These are phyloP conservation scores for Dactylella cylindrospora DNA, from an alignment of 2,329 filamentous ascomycete species.

Conservation along the genomic window DNA sequence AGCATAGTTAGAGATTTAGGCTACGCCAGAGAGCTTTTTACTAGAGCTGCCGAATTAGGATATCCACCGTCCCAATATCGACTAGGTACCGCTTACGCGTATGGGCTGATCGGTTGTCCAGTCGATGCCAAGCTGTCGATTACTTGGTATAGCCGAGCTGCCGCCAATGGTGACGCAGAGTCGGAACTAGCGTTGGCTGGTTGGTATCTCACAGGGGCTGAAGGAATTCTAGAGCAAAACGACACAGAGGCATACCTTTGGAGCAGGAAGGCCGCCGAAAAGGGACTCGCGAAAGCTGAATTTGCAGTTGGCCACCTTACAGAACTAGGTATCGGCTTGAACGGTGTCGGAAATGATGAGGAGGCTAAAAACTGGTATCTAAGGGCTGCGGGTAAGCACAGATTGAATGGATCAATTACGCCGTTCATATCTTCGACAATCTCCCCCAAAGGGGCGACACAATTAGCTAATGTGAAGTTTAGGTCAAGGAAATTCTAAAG, in stretches of 20 bases:
- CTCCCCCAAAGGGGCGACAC: background rate
- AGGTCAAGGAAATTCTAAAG: slow-evolving; percentile 95
- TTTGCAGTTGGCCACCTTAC: slow-evolving; percentile 99
- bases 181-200: slow-evolving; percentile 79
- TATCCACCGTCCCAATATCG: slow-evolving; percentile 96
- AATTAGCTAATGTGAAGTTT: slow-evolving; percentile 20
- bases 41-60: slow-evolving; percentile 79
- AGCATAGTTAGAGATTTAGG: slow-evolving; percentile 77
- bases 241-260: slow-evolving; percentile 97
- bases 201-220: slow-evolving; percentile 93
- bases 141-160: slow-evolving; percentile 89
- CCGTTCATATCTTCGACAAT: background rate
- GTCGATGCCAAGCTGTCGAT: slow-evolving; percentile 85
- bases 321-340: slow-evolving; percentile 87
- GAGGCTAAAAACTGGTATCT: slow-evolving; percentile 99
- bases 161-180: slow-evolving; percentile 90
- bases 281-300: slow-evolving; percentile 87
- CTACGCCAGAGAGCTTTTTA: slow-evolving; percentile 79
- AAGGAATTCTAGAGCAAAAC: slow-evolving; percentile 83
- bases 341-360: slow-evolving; percentile 70
- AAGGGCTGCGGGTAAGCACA: slow-evolving; percentile 82
- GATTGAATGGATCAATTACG: slow-evolving; percentile 1
- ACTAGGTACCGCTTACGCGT: slow-evolving; percentile 84
- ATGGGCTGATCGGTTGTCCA: slow-evolving; percentile 77
- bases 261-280: slow-evolving; percentile 88